A percentile compares a stretch with the other conserved stretches of the same genome.
These are phyloP conservation scores for Talaromyces trachyspermus DNA, from an alignment of 495 filamentous ascomycete species.

Conservation along the genomic window DNA sequence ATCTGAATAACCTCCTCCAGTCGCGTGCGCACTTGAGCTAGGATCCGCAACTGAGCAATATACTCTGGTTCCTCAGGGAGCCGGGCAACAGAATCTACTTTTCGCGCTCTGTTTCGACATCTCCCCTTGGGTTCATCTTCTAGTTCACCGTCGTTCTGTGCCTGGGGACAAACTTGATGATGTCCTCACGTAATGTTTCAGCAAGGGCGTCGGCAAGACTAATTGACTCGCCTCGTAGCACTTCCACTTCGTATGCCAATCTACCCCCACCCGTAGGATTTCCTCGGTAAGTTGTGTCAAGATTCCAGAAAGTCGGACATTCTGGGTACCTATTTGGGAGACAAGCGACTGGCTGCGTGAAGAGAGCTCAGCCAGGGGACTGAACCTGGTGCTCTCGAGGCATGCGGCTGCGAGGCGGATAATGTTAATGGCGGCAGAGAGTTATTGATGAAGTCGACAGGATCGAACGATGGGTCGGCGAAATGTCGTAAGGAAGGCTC, in stretches of 20 bases:
- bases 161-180: slow-evolving; percentile 56
- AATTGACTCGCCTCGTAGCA: slow-evolving; percentile 78
- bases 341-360: slow-evolving; percentile 76
- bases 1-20: slow-evolving; percentile 79
- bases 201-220: slow-evolving; percentile 68
- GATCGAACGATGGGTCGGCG: slow-evolving; percentile 65
- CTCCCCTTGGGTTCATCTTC: slow-evolving; percentile 6
- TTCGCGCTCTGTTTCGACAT: background rate
- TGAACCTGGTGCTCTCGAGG: slow-evolving; percentile 34
- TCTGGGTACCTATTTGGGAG: slow-evolving; percentile 81
- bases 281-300: slow-evolving; percentile 90
- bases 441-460: slow-evolving; percentile 73
- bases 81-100: slow-evolving; percentile 5
- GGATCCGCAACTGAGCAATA: slow-evolving; percentile 70
- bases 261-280: slow-evolving; percentile 78
- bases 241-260: slow-evolving; percentile 90
- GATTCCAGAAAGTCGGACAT: slow-evolving; percentile 69
- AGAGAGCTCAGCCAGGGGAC: slow-evolving; percentile 67
- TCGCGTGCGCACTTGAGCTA: slow-evolving; percentile 71
- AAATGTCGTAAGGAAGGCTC: slow-evolving; percentile 53
- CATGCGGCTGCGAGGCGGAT: slow-evolving; percentile 32
- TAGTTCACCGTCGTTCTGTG: slow-evolving; percentile 15
- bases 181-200: slow-evolving; percentile 60
- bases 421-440: slow-evolving; percentile 53
- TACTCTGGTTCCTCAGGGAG: slow-evolving; percentile 50